Base-by-base conservation (phyloP, 2,329 filamentous ascomycete genomes). In the Fusarium sp. region DNA sequence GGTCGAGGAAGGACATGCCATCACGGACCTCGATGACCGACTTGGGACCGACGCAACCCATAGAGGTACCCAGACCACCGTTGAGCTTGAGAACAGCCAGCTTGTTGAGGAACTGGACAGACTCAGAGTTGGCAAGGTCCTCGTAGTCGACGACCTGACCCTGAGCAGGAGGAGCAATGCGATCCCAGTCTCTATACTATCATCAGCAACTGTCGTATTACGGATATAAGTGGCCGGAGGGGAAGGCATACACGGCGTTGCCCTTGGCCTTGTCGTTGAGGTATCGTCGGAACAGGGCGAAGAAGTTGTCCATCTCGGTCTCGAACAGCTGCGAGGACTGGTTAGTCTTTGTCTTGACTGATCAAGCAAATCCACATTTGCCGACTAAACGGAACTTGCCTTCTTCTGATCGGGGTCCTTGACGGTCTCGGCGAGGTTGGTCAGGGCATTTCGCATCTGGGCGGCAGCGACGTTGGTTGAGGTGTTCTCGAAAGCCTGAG, bases 291-390 rank as follows among this genome's bases (percentile, higher is more conserved):
- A 99, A 99, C 67, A 99, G 92, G 65, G 94, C 92, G 80, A 99
- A 99, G 88, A 99, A 99, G 90, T 99, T 99, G 89, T 99, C 96
- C 94, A 98, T 98, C 85, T 99, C 95, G 6, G 94, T 97, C 85
- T 98, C 95, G 82, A 98, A 98, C 73, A 97, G 90, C 93, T 93
- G 73, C 74, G 47, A 22, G 11, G 13, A 2, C 28, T 56, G 33
- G 59, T 72, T 56, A 64, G 62, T 31, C 52, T 72, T 56, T 62
- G 62, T 31, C 52, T 28, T 47, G 17, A 24, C 34, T 22, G 51
- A 21, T n/a, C 11, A 17, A 59, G 22, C n/a, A 21, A 42, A n/a
- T 26, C 7, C 19, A 34, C 47, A n/a, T 49, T 28, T 19, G n/a
- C 17, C 28, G 26, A 43, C 19, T n/a, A 14, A 22, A 17, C 21